phyloP scores from a whole-genome alignment of 225 moss, liverwort and hornwort genomes.

The Climacium dendroides region DNA sequence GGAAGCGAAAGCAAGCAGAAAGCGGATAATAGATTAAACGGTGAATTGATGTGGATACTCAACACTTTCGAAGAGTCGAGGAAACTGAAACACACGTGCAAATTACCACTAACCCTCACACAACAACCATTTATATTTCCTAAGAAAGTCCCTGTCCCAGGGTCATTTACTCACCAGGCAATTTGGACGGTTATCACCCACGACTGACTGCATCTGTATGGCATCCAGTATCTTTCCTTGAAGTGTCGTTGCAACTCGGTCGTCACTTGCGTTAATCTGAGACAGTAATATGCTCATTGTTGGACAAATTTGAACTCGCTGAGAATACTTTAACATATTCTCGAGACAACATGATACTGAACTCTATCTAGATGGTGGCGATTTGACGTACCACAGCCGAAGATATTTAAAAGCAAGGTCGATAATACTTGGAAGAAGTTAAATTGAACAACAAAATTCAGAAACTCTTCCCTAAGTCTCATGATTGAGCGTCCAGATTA shows the following conservation, averaged over 20 bases:
- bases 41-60: background rate
- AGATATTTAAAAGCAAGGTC: background rate
- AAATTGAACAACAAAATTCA: background rate
- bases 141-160: background rate
- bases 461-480: background rate
- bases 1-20: background rate
- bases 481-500: background rate
- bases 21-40: background rate
- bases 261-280: conserved; percentile 96
- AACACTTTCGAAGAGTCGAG: background rate
- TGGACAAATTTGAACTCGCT: background rate
- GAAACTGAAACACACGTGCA: background rate
- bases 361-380: background rate
- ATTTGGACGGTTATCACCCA: conserved; percentile 77
- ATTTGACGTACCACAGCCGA: background rate
- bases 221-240: conserved; percentile 87
- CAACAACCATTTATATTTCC: background rate
- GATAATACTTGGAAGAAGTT: background rate
- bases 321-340: background rate
- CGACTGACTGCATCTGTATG: conserved; percentile 91
- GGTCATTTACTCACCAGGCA: conserved; percentile 51
- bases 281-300: background rate
- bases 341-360: background rate
- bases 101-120: background rate
- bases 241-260: conserved; percentile 72